Conservation (phyloP, 352 stramenopile species). For the Phytophthora sansomeana region DNA sequence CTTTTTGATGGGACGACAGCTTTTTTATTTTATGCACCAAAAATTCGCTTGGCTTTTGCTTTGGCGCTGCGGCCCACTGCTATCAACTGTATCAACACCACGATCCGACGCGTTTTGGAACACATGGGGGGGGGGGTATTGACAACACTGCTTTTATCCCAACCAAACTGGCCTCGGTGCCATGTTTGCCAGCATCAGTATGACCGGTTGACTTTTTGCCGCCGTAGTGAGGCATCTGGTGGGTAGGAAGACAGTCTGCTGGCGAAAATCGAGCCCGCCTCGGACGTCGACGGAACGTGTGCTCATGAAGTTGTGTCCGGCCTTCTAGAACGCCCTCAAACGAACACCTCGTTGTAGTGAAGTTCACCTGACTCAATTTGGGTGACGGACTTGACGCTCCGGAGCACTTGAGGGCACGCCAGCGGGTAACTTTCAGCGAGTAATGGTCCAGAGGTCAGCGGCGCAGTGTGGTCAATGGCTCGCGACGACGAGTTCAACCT, state of each 20-base stretch:
- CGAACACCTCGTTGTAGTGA: constrained; percentile 13
- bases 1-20: constrained; percentile 24
- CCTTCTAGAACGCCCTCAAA: constrained; percentile 20
- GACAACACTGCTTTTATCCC: constrained; percentile 17
- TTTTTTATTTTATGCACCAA: constrained; percentile 19
- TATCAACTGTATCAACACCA: constrained; percentile 25
- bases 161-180: constrained; percentile 14
- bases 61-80: constrained; percentile 22
- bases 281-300: constrained; percentile 1
- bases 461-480: constrained; percentile 4
- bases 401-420: constrained; percentile 27
- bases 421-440: constrained; percentile 13
- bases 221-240: constrained; percentile 27
- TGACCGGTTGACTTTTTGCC: constrained; percentile 1
- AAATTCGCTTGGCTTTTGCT: constrained; percentile 10
- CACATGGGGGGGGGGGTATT: constrained; percentile 14
- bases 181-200: background rate
- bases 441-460: constrained; percentile 13
- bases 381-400: constrained; percentile 24
- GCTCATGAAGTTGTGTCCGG: constrained; percentile 15
- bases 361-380: constrained; percentile 18
- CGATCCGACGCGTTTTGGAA: constrained; percentile 17
- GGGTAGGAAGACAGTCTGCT: constrained; percentile 24
- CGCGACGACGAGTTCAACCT: constrained; percentile 19
- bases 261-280: constrained; percentile 21